Evolutionary conservation across 768 basidiomycete genomes (phyloP), one percentile per base, ranked within the genome.

Genomic region (Boletus patriciae): DNA sequence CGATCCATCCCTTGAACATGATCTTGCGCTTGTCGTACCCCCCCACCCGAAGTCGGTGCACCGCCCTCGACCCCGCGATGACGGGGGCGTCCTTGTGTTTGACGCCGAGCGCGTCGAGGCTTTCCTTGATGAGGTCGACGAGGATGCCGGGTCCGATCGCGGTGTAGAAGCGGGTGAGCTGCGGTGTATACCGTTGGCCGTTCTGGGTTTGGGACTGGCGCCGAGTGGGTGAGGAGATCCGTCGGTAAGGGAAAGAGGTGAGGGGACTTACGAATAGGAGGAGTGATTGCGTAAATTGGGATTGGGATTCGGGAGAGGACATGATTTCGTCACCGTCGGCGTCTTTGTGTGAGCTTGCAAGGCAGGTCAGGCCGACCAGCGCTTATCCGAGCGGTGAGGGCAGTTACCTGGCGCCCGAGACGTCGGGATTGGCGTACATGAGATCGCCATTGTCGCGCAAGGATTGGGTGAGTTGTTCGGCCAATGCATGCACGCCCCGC

Each of bases 121-220:
- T 79, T 48, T 83, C 80, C 51, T 82, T 76, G 48, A 92, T 71
- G 52, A 86, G 76, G 5, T 72, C 63, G 40, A 85, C 65, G 42
- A 92, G 74, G 4, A 80, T 71, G 0, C 73, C 70, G 0, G 88
- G 88, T 0, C 77, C 75, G 4, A 86, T 67, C 0, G 78, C 70
- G 0, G 87, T 80, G 69, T 92, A 94, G 77, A 94, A 94, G 0
- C 92, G 86, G 1, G 92, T 93, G 18, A 92, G 79, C 55, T 86
- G 81, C 0, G 90, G 88, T 2, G 78, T 85, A 63, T 92, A 92
- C 12, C 85, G 82, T 27, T 75, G 77, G 4, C 92, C 92, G 2
- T 75, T 73, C 74, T 91, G 89, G 0, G 91, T 92, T 80, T 94
- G 89, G 0, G 91, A 90, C 92, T 94, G 63, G 0, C 19, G 8